Evolutionary conservation across 129 eudicot species (phyloP).

Genomic region (Helianthus annuus): HanXRQr2.0-SUNRISE NC_035442.2:134259633-134260132

Average conservation of each 20-base stretch:
- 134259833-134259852: slow-evolving; percentile 42
- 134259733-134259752: slow-evolving; percentile 70
- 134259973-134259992: slow-evolving; percentile 17
- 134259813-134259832: slow-evolving; percentile 16
- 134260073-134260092: not conserved
- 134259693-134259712: slow-evolving; percentile 79
- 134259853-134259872: slow-evolving; percentile 80
- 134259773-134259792: slow-evolving; percentile 40
- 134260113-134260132: slow-evolving; percentile 2
- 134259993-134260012: not conserved
- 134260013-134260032: not conserved
- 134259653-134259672: slow-evolving; percentile 78
- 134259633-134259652: slow-evolving; percentile 74
- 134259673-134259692: slow-evolving; percentile 86
- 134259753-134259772: slow-evolving; percentile 79
- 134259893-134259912: slow-evolving; percentile 83
- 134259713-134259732: slow-evolving; percentile 74
- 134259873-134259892: slow-evolving; percentile 81
- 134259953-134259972: slow-evolving; percentile 41
- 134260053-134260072: not conserved
- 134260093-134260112: slow-evolving; percentile 15
- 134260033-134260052: slow-evolving; percentile 6
- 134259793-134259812: not conserved
- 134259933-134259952: slow-evolving; percentile 85
- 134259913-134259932: slow-evolving; percentile 91